Evolutionary conservation across 2,329 filamentous ascomycete genomes (phyloP).

Genomic region (Fusarium piperis): DNA sequence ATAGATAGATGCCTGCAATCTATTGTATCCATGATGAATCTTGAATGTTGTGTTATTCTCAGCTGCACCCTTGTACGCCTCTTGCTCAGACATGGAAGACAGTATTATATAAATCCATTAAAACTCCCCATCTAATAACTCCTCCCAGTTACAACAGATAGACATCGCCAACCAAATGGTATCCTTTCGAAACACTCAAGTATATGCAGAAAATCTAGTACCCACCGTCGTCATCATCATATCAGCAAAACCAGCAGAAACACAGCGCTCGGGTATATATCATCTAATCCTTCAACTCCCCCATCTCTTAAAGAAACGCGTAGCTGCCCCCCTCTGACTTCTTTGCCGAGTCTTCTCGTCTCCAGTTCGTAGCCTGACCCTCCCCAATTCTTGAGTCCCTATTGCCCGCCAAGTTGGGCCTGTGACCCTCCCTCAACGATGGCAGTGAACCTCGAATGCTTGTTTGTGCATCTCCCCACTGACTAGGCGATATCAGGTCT

Average conservation of each 20-base stretch:
- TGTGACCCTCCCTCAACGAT: constrained; percentile 23
- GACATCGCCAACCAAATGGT: background rate
- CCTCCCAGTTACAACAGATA: background rate
- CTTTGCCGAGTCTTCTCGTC: constrained; percentile 28
- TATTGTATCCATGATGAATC: background rate
- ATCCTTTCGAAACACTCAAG: background rate
- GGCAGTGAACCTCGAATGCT: constrained; percentile 32
- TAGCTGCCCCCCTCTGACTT: constrained; percentile 38
- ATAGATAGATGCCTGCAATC: background rate
- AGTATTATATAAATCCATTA: background rate
- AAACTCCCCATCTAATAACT: background rate
- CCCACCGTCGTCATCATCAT: background rate
- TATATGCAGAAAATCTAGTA: background rate
- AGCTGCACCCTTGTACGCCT: background rate
- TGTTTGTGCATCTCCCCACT: constrained; percentile 39
- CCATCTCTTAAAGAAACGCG: constrained; percentile 34
- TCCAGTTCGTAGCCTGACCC: constrained; percentile 23
- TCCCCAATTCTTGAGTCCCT: constrained; percentile 17
- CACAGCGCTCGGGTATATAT: constrained; percentile 22
- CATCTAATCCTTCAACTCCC: background rate
- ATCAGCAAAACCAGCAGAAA: background rate
- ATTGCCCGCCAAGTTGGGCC: constrained; percentile 11
- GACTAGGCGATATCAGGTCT: constrained; percentile 37
- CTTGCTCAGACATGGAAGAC: background rate
- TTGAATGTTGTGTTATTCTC: background rate